Percentiles rank a stretch among this genome's conserved stretches.
Evolutionary conservation across 1,139 yeast species (phyloP).

Genomic region (Williopsis jadinii): DNA sequence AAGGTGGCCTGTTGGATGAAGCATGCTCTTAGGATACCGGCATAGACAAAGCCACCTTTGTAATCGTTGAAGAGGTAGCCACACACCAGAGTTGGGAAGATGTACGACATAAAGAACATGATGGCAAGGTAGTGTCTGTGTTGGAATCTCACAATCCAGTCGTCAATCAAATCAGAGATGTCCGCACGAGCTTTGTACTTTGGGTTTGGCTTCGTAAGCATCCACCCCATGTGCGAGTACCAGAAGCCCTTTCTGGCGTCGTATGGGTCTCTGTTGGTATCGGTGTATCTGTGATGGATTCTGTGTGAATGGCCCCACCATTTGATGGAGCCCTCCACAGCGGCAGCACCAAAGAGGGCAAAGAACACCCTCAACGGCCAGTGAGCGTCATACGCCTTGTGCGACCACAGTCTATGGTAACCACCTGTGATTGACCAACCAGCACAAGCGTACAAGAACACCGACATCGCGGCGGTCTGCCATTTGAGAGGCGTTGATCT

Average conservation of each 20-base stretch:
- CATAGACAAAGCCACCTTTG: constrained; percentile 89
- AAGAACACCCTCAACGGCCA: constrained; percentile 63
- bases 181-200: constrained; percentile 94
- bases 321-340: constrained; percentile 94
- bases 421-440: constrained; percentile 97
- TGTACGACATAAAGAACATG: constrained; percentile 60
- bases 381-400: constrained; percentile 76
- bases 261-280: constrained; percentile 94
- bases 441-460: constrained; percentile 57
- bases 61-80: constrained; percentile 85
- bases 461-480: constrained; percentile 55
- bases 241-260: constrained; percentile 95
- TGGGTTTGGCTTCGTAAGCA: constrained; percentile 90
- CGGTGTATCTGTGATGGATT: constrained; percentile 96
- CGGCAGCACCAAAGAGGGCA: constrained; percentile 89
- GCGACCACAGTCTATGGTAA: constrained; percentile 84
- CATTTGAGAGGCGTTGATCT: constrained; percentile 47
- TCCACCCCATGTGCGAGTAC: constrained; percentile 98
- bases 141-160: constrained; percentile 87
- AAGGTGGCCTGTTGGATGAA: constrained; percentile 95
- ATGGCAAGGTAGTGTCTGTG: constrained; percentile 80
- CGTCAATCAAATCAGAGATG: constrained; percentile 83
- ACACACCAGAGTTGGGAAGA: constrained; percentile 71
- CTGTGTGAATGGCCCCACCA: constrained; percentile 99
- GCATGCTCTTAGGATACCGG: constrained; percentile 78